These are phyloP conservation scores for Rhizoclosmatium sp. DNA, from an alignment of 192 early-diverging fungal genomes.

Conservation along the genomic window DNA sequence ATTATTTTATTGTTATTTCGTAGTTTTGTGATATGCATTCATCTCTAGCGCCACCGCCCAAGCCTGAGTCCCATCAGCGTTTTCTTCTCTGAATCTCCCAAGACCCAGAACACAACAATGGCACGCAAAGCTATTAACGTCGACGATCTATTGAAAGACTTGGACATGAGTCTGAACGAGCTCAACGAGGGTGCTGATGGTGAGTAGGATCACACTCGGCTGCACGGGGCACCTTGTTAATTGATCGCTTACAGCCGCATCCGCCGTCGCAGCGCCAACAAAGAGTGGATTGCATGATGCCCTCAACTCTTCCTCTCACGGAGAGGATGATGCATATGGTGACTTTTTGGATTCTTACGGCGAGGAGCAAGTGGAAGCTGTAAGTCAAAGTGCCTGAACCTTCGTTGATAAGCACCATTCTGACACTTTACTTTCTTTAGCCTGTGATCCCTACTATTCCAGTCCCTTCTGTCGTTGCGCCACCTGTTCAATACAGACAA, in stretches of 20 bases:
- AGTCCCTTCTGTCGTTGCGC: not conserved
- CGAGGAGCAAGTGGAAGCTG: not conserved
- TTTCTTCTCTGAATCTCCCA: no score
- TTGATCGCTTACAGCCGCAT: not conserved
- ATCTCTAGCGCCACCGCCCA: no score
- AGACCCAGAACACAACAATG: no score
- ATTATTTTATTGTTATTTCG: no score
- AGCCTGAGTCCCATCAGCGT: no score
- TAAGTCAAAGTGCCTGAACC: no score
- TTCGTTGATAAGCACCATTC: no score
- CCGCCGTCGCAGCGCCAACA: not conserved
- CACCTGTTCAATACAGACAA: not conserved
- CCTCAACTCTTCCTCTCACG: not conserved
- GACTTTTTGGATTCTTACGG: not conserved
- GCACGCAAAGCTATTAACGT: not conserved
- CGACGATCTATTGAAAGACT: not conserved
- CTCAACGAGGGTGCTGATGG: not conserved
- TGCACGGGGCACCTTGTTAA: no score
- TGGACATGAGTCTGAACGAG: not conserved
- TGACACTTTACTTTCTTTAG: no score
- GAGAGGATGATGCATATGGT: not conserved
- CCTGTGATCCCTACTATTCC: no score
- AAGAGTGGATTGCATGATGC: not conserved
- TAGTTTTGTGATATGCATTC: no score
- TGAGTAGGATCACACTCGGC: no score